A percentile compares a stretch with the other conserved stretches of the same genome.
Evolutionary conservation across 768 basidiomycete genomes (phyloP).

Genomic region (Boletus subcaerulescens): DNA sequence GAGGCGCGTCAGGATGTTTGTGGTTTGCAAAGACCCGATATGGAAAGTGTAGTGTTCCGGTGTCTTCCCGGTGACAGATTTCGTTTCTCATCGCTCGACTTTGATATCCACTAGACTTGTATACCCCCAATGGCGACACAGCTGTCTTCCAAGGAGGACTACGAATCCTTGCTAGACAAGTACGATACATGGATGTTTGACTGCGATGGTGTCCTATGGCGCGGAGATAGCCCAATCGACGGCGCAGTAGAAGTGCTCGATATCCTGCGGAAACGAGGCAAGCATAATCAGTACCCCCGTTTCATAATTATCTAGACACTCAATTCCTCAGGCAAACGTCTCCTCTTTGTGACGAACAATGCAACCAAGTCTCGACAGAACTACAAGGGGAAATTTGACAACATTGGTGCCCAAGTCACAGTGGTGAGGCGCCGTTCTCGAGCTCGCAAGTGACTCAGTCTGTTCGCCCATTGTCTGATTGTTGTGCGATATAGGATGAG

Average conservation of each 20-base stretch:
- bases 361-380: slow-evolving; percentile 86
- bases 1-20: no score
- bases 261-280: slow-evolving; percentile 69
- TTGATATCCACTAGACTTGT: slow-evolving; percentile 10
- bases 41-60: slow-evolving; percentile 23
- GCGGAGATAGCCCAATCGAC: slow-evolving; percentile 74
- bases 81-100: slow-evolving; percentile 1
- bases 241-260: slow-evolving; percentile 74
- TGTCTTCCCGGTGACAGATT: background rate
- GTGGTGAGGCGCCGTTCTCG: slow-evolving; percentile 54
- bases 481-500: slow-evolving; percentile 66
- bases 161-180: slow-evolving; percentile 49
- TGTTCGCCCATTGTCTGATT: background rate
- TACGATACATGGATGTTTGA: slow-evolving; percentile 97
- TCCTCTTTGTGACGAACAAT: slow-evolving; percentile 97
- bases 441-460: background rate
- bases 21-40: slow-evolving; percentile 15
- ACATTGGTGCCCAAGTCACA: slow-evolving; percentile 78
- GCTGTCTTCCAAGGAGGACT: slow-evolving; percentile 41
- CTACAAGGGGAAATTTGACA: slow-evolving; percentile 91
- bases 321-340: slow-evolving; percentile 56
- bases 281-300: slow-evolving; percentile 27
- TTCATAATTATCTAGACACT: slow-evolving; percentile 3
- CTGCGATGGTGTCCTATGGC: slow-evolving; percentile 95
- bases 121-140: slow-evolving; percentile 23